Base-by-base conservation (phyloP, 352 stramenopile species). In the Nothophytophthora sp. region DNA sequence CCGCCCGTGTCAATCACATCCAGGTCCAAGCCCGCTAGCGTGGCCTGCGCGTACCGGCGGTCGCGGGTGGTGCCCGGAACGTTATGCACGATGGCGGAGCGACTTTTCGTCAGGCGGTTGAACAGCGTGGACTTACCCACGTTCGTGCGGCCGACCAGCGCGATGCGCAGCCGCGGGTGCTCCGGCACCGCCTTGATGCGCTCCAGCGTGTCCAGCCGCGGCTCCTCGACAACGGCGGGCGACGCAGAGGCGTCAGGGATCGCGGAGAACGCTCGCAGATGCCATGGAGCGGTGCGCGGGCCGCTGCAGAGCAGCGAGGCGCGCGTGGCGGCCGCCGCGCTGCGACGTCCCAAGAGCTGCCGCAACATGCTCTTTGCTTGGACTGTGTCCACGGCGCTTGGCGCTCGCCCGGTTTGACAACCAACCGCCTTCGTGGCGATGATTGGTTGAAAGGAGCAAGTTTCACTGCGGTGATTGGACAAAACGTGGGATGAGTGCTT, bases 91-190 rank as follows among this genome's bases (percentile, higher is more conserved):
- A 93, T 93, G 7, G 82, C 82, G 0, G 67, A 59, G 19, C 82
- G 76, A n/a, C 78, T 79, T 62, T 88, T 90, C 43, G 83, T 93
- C 42, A 93, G 51, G 18, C 83, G 74, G 60, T 93, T 93, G 69
- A 87, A 93, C 22, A 93, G 79, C 60, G 83, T 93, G 35, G 81
- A 91, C 59, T 93, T 93, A 48, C 83, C 83, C 32, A 93, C 81
- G 60, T 93, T 93, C 18, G 83, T 91, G 38, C 83, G 78, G 1
- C 83, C 83, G n/a, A 93, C 83, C 23, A 93, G 79, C 30, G 81
- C 83, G 19, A 93, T 70, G 23, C 81, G 81, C 29, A 92, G 84
- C 8, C 76, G 81, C 19, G 80, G 69, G 49, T 80, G 76, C 13
- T 77, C 66, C 19, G 69, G 57, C 1, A 29, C 55, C 38, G 63